Evolutionary conservation across 352 stramenopile species (phyloP).

Genomic region (Phytophthora citrophthora): DNA sequence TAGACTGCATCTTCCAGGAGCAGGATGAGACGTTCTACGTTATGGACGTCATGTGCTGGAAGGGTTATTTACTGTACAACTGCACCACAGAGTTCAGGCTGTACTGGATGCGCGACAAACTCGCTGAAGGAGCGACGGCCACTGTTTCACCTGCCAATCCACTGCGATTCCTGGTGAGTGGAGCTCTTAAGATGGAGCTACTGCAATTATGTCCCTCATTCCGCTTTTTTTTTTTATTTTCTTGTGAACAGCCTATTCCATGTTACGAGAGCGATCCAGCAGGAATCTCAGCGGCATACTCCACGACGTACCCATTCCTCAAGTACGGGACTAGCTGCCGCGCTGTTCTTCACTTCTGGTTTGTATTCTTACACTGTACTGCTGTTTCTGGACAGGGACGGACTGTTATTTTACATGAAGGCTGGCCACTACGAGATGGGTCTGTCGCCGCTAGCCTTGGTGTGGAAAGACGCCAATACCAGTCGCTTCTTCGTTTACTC

Average conservation of each 20-base stretch:
- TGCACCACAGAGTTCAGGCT: slow-evolving; percentile 93
- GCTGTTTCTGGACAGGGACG: slow-evolving; percentile 60
- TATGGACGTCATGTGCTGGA: slow-evolving; percentile 95
- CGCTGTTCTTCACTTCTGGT: not conserved
- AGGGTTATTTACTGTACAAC: slow-evolving; percentile 92
- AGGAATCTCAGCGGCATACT: slow-evolving; percentile 82
- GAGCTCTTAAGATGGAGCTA: not conserved
- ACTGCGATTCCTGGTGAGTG: slow-evolving; percentile 73
- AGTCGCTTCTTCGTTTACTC: slow-evolving; percentile 85
- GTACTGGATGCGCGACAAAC: slow-evolving; percentile 93
- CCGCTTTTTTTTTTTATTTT: not conserved
- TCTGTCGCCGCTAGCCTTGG: slow-evolving; percentile 82
- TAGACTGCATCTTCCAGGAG: slow-evolving; percentile 94
- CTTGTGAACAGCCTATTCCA: slow-evolving; percentile 66
- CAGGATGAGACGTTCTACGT: slow-evolving; percentile 90
- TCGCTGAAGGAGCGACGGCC: slow-evolving; percentile 69
- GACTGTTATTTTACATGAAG: slow-evolving; percentile 92
- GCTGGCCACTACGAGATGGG: slow-evolving; percentile 90
- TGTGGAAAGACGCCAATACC: slow-evolving; percentile 90
- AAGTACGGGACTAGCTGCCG: slow-evolving; percentile 53
- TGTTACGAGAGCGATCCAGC: slow-evolving; percentile 86
- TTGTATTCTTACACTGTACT: no score
- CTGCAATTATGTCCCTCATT: not conserved
- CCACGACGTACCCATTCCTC: slow-evolving; percentile 82
- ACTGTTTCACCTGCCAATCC: slow-evolving; percentile 67